Conservation (phyloP, 371 early-diverging fungal species). For the Mucor indicus region DNA sequence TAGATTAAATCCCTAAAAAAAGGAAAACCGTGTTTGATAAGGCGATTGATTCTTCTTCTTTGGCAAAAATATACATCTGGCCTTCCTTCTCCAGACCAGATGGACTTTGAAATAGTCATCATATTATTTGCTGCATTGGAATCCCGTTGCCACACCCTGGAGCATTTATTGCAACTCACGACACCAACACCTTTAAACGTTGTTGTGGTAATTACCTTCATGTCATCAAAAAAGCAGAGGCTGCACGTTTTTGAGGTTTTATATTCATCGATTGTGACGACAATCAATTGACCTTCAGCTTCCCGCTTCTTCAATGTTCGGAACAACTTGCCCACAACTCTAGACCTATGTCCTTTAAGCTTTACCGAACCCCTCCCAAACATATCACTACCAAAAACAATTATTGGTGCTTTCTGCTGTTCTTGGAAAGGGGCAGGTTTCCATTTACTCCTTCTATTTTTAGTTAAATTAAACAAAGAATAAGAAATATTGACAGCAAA, state of each 20-base stretch:
- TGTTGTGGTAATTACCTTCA: background rate
- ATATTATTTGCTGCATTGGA: slow-evolving; percentile 12
- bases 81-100: slow-evolving; percentile 2
- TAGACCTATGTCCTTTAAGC: background rate
- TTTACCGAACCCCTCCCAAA: slow-evolving; percentile 3
- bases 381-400: slow-evolving; percentile 3
- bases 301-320: slow-evolving; percentile 3
- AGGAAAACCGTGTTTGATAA: slow-evolving; percentile 3
- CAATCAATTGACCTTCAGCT: background rate
- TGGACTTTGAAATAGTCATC: slow-evolving; percentile 5
- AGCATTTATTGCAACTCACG: slow-evolving; percentile 4
- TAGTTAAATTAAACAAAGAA: too few species aligned
- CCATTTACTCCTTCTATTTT: too few species aligned
- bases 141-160: slow-evolving; percentile 12
- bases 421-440: too few species aligned
- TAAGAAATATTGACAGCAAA: too few species aligned
- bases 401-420: background rate
- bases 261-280: slow-evolving; percentile 3
- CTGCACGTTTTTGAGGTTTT: slow-evolving; percentile 6
- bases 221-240: background rate
- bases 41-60: slow-evolving; percentile 1
- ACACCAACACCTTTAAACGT: slow-evolving; percentile 4
- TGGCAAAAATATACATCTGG: background rate
- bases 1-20: background rate
- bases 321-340: slow-evolving; percentile 1